Evolutionary conservation across 2,329 filamentous ascomycete species (phyloP).

Genomic region (Epichloe aotearoae): DNA sequence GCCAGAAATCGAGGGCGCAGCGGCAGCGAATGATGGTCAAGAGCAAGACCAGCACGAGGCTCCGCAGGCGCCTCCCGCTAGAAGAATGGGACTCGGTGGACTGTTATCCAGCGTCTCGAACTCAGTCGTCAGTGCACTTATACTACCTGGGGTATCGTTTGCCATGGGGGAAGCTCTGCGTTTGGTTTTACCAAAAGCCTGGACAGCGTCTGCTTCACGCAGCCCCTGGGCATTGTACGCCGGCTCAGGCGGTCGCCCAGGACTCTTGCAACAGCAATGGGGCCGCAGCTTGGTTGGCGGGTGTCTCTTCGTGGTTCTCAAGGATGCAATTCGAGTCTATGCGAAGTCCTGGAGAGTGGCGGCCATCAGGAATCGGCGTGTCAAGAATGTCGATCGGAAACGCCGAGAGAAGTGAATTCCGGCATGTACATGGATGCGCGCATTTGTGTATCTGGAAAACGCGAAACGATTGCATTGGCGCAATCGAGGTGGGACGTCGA

Average conservation of each 20-base stretch:
- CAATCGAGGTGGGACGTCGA: not conserved
- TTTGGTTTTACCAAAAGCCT: constrained; percentile 50
- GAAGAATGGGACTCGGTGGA: constrained; percentile 20
- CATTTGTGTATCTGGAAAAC: too few relatives aligned
- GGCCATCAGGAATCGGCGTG: constrained; percentile 38
- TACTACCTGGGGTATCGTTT: constrained; percentile 73
- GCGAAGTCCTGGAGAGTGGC: constrained; percentile 49
- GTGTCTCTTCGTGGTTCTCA: constrained; percentile 75
- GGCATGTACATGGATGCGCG: not conserved
- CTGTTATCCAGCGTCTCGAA: constrained; percentile 32
- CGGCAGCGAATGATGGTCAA: constrained; percentile 6
- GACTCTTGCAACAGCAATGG: constrained; percentile 73
- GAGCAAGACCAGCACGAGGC: constrained; percentile 18
- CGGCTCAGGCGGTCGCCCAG: constrained; percentile 30
- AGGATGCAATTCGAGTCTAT: constrained; percentile 50
- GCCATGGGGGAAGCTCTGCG: constrained; percentile 61
- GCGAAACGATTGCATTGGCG: too few relatives aligned
- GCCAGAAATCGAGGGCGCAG: not conserved
- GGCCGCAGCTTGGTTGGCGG: constrained; percentile 81
- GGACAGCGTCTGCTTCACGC: constrained; percentile 37
- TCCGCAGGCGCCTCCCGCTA: constrained; percentile 22
- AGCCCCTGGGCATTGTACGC: constrained; percentile 12
- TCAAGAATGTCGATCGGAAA: constrained; percentile 36
- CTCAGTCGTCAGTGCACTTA: constrained; percentile 42
- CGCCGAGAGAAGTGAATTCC: constrained; percentile 9